Base-by-base conservation (phyloP, 2,329 filamentous ascomycete genomes). In the Fusarium pseudocircinatum region DNA sequence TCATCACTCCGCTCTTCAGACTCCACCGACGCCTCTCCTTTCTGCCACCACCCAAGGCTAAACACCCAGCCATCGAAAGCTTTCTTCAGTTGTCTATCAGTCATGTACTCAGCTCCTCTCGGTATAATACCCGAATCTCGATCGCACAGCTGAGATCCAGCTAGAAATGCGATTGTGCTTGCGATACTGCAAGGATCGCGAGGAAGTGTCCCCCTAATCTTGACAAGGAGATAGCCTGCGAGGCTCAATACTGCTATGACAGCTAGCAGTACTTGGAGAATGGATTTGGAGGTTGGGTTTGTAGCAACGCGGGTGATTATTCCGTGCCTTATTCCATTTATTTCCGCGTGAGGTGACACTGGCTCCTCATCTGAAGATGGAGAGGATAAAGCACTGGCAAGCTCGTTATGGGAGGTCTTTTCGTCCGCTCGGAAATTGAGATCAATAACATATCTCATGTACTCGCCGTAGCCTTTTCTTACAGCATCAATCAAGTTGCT, bases 21-120 rank as follows among this genome's bases (percentile, higher is more conserved):
- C 9, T 18, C 30, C n/a, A 28, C n/a, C 1, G 30, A 44, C 10
- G 5, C 37, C 3, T 4, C 32, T 15, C 9, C 22, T 14, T 30
- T 46, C 16, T 62, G 40, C 52, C 60, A 59, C 60, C 52, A 40
- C 10, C 60, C 60, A 7, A 59, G 16, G 32, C 46, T 62, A 36
- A 62, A 59, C 15, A 46, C 18, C 60, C 60, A 46, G 2, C 32
- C 60, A 22, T 62, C 40, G 11, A 62, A 44, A 20, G 22, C 34
- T 3, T 47, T 2, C 16, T 46, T 46, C 6, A 47, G 11, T 15
- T 62, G 40, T 1, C 3, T 3, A 40, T 59, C 18, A 18, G 18
- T 4, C 40, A 59, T 58, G 1, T 34, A 40, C n/a, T 59, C 60
- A 9, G 52, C 40, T 9, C 40, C 52, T 0, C 4, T 1, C 0